Evolutionary conservation across 2,329 filamentous ascomycete genomes (phyloP), one percentile per base, ranked within the genome.

Genomic region (Fusarium nodosum): DNA sequence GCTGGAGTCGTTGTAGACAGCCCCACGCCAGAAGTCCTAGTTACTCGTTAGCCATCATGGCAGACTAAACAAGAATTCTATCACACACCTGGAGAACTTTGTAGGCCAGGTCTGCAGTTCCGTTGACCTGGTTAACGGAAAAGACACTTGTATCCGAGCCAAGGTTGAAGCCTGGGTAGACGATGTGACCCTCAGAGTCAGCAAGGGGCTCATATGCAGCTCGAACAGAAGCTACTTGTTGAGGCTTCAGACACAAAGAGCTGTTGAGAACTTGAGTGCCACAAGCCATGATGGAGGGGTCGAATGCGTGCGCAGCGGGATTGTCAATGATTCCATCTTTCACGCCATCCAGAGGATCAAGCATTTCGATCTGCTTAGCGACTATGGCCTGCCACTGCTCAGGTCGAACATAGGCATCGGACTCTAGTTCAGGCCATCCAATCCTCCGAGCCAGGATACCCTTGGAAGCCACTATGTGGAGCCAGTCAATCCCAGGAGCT

Each of bases 21-120:
- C 47, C 2, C 56, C 56, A 1, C 56, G 47, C 60, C 60, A 62
- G 24, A 62, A 62, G 47, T 62, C 60, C 60, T 61, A 7, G 4
- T 5, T 4, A 0, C 1, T 16, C 3, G 1, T 60, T 42, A 61
- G 55, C 5, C 12, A 24, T 4, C 3, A 12, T 1, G 11, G 12
- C 6, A 11, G 12, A 12, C 4, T 22, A 18, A 20, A 7, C 9
- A 2, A 2, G 10, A 2, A 31, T 11, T 8, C 2, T 26, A 3
- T 4, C 4, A 2, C 24, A 4, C 24, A 62, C 60, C 56, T 62
- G 56, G 3, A 62, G 39, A 15, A 62, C 57, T 11, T 22, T 54
- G 5, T 62, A 62, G 6, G 24, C 26, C 5, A 62, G 7, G 12
- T 62, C n/a, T 6, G 59, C 46, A 2, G 46, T 55, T 2, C 59